Evolutionary conservation across 140 eudicot genomes (phyloP).

Genomic region (Cichorium intybus): DNA sequence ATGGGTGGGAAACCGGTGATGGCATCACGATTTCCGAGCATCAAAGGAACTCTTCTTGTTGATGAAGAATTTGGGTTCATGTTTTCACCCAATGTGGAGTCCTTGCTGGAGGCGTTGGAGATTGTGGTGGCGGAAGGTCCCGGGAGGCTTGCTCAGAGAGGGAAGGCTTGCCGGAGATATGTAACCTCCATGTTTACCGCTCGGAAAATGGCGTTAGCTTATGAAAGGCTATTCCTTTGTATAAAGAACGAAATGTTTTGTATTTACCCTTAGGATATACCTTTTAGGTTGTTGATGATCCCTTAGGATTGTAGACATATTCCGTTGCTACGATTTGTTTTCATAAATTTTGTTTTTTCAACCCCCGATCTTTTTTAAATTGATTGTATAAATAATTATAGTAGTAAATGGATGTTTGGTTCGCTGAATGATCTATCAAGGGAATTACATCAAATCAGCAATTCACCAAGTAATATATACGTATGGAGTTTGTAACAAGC

Average conservation of each 20-base stretch:
- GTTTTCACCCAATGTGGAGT: conserved; percentile 84
- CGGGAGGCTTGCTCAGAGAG: conserved; percentile 56
- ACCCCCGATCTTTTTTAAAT: not conserved
- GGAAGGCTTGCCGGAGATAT: conserved; percentile 63
- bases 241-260: conserved; percentile 67
- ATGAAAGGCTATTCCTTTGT: conserved; percentile 86
- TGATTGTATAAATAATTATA: not conserved
- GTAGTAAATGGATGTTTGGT: not conserved
- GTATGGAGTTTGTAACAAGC: too few species aligned
- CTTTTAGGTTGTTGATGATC: conserved; percentile 1
- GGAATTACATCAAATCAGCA: too few species aligned
- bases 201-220: conserved; percentile 82
- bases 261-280: conserved; percentile 44
- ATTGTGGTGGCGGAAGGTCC: conserved; percentile 69
- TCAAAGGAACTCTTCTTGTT: conserved; percentile 75
- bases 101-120: conserved; percentile 62
- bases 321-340: conserved; percentile 17
- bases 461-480: too few species aligned
- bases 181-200: conserved; percentile 83
- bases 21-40: conserved; percentile 93
- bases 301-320: conserved; percentile 9
- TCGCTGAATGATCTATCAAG: not conserved
- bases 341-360: not conserved
- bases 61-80: conserved; percentile 72
- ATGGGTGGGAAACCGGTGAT: conserved; percentile 83